phyloP scores from a whole-genome alignment of 2,329 filamentous ascomycete genomes.

The Paradendryphiella salina region DNA sequence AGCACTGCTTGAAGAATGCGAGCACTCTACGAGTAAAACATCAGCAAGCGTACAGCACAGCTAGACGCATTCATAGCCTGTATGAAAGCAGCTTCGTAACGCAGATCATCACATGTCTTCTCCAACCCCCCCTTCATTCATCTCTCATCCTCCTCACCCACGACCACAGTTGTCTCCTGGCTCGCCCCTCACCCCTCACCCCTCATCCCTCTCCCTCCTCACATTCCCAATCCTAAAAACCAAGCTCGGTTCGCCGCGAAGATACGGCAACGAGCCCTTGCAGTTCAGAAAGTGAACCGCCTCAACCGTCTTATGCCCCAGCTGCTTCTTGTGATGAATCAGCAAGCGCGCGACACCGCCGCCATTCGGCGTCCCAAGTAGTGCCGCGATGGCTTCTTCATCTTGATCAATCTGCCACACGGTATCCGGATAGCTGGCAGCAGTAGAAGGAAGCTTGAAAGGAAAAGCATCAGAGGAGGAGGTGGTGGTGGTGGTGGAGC shows the following conservation, averaged over 20 bases:
- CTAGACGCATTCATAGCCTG: too few relatives aligned
- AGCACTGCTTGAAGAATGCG: too few relatives aligned
- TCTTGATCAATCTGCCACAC: background rate
- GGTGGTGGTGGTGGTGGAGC: too few relatives aligned
- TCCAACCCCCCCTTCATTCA: too few relatives aligned
- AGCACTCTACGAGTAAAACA: too few relatives aligned
- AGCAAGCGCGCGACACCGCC: background rate
- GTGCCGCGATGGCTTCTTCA: background rate
- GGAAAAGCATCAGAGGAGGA: too few relatives aligned
- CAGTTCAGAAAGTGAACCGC: background rate
- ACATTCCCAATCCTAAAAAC: background rate
- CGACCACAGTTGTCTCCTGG: background rate
- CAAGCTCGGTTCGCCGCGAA: background rate
- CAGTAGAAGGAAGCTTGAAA: too few relatives aligned
- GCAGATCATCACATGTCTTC: too few relatives aligned
- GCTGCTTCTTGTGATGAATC: background rate
- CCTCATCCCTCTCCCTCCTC: background rate
- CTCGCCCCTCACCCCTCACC: too few relatives aligned
- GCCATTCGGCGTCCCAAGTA: slow-evolving; percentile 1
- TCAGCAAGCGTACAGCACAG: too few relatives aligned
- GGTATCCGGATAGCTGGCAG: background rate
- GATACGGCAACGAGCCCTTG: background rate
- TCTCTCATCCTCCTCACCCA: too few relatives aligned
- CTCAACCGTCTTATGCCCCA: background rate
- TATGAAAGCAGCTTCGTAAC: too few relatives aligned